These are phyloP conservation scores for Kitagawia praeruptora DNA, from an alignment of 129 eudicot genomes.

Conservation along the genomic window DNA sequence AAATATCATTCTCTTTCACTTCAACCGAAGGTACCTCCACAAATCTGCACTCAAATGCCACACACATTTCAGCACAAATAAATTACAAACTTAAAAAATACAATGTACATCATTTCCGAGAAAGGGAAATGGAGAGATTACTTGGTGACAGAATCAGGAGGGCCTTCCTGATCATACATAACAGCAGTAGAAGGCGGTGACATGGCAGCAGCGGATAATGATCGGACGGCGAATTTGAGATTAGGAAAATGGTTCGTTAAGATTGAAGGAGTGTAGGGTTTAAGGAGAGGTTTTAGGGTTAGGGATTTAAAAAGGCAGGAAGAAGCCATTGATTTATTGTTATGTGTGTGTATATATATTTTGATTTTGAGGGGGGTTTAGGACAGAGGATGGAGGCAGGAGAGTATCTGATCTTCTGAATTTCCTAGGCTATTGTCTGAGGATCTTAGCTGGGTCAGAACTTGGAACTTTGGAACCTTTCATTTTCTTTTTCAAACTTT, in stretches of 20 bases:
- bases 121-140: neutral
- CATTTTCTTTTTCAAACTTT: too few species aligned
- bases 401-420: too few species aligned
- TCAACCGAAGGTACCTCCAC: slow-evolving; percentile 58
- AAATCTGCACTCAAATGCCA: slow-evolving; percentile 35
- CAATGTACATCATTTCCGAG: too few species aligned
- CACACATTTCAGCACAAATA: too few species aligned
- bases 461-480: too few species aligned
- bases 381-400: too few species aligned
- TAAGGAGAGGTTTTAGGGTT: slow-evolving; percentile 23
- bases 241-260: slow-evolving; percentile 15
- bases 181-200: slow-evolving; percentile 69
- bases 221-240: slow-evolving; percentile 25
- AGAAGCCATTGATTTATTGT: slow-evolving; percentile 28
- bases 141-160: slow-evolving; percentile 71
- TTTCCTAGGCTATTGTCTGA: too few species aligned
- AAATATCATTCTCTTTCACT: slow-evolving; percentile 56
- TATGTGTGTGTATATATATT: too few species aligned
- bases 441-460: too few species aligned
- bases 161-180: slow-evolving; percentile 53
- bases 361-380: too few species aligned
- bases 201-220: slow-evolving; percentile 46
- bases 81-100: too few species aligned
- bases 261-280: slow-evolving; percentile 10
- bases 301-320: slow-evolving; percentile 10